Evolutionary conservation across 2,329 filamentous ascomycete genomes (phyloP), one percentile per base, ranked within the genome.

Genomic region (Penicillium digitatum): DNA sequence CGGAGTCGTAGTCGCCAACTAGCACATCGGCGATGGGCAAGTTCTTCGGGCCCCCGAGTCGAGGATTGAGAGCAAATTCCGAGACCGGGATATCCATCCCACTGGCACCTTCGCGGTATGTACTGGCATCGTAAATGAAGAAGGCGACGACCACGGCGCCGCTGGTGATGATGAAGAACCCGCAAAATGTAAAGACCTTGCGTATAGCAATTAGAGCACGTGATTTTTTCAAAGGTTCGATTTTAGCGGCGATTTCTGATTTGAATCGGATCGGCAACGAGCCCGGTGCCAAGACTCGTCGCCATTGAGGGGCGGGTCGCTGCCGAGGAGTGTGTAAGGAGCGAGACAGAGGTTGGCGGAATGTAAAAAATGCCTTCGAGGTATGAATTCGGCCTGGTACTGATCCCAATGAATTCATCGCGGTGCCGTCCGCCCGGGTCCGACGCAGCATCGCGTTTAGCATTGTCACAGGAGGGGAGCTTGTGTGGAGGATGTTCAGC

Each of bases 121-220:
- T 99, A 45, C 85, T 87, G 10, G 92, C 87, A 77, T 99, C 94
- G 76, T 95, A 99, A 64, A 94, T 65, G 76, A 99, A 99, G 79
- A 99, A 96, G 46, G 81, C 88, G 20, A 91, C 74, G 7, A 97
- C 81, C 6, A 88, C 80, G 3, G 81, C 76, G 32, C 88, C 86
- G 52, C 89, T 72, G 48, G 93, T 80, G 8, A 87, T 78, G 35
- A 94, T 81, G 47, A 93, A 88, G 55, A 89, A 85, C 37, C 94
- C 94, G 22, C 90, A 74, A 65, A 82, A 83, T 3, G 88, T 85
- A 32, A 91, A 87, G 31, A 83, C 79, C 62, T 88, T 83, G 69
- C 89, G 90, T 43, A 84, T 72, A 66, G 88, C 85, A 44, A 77
- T 76, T 9, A 76, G 59, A 11, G 79, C 31, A 3, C 52, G 29